Conservation (phyloP, 1,284 basidiomycete genomes). For the Pisolithus thermaeus region DNA sequence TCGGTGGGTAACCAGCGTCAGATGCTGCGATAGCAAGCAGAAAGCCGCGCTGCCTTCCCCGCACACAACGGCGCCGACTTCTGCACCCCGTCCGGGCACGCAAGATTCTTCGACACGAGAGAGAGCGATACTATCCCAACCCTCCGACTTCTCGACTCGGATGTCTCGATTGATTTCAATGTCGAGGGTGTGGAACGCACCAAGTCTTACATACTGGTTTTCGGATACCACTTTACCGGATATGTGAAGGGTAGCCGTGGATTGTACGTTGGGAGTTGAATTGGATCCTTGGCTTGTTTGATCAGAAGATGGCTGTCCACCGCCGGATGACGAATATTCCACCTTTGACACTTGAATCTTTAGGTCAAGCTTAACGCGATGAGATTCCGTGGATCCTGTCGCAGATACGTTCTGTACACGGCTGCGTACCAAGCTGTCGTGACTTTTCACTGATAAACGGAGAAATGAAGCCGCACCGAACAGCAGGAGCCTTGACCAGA, state of each 20-base stretch:
- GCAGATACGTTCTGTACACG: conserved; percentile 77
- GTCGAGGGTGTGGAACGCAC: conserved; percentile 94
- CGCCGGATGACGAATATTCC: conserved; percentile 63
- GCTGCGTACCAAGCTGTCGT: conserved; percentile 26
- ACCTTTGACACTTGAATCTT: conserved; percentile 74
- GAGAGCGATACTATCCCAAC: conserved; percentile 90
- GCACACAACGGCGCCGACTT: conserved; percentile 94
- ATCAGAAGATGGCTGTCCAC: conserved; percentile 43
- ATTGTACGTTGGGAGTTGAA: conserved; percentile 34
- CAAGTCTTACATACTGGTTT: conserved; percentile 89
- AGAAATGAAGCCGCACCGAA: conserved; percentile 47
- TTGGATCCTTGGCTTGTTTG: conserved; percentile 34
- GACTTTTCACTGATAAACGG: neutral
- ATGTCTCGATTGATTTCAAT: conserved; percentile 91
- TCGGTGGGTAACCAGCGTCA: conserved; percentile 91
- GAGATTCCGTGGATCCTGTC: conserved; percentile 92
- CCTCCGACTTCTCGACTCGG: conserved; percentile 80
- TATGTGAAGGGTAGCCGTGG: conserved; percentile 73
- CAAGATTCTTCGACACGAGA: conserved; percentile 84
- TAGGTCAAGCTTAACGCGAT: conserved; percentile 80
- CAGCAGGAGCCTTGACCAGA: conserved; percentile 81
- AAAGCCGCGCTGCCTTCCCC: conserved; percentile 95
- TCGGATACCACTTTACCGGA: conserved; percentile 87
- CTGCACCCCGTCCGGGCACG: conserved; percentile 88
- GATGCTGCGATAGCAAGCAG: conserved; percentile 93